These are phyloP conservation scores for Suillus placidus DNA, from an alignment of 768 basidiomycete genomes.

Conservation along the genomic window DNA sequence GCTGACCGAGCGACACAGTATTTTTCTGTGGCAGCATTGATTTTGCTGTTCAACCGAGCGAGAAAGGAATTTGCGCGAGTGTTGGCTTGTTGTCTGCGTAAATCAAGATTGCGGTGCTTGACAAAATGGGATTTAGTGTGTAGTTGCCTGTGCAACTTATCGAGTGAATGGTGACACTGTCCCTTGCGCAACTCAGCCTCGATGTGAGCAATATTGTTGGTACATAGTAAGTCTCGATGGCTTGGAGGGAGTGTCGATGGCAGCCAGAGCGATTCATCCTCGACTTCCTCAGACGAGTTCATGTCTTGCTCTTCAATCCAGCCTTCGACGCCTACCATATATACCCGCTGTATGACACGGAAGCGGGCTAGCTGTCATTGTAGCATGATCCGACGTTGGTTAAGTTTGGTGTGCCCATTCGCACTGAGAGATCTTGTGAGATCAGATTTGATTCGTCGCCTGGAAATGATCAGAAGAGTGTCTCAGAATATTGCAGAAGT, in stretches of 20 bases:
- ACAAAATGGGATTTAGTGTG: no score
- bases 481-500: no score
- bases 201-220: background rate
- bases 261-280: conserved; percentile 6
- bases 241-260: conserved; percentile 1
- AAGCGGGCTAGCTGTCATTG: conserved; percentile 10
- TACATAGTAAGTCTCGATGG: conserved; percentile 9
- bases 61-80: no score
- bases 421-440: background rate
- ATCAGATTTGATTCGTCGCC: conserved; percentile 18
- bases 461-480: background rate
- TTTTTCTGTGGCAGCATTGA: no score
- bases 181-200: no score
- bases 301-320: background rate
- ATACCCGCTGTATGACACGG: background rate
- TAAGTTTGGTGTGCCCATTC: background rate
- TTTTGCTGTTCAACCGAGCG: no score
- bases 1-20: no score
- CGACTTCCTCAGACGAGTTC: conserved; percentile 9
- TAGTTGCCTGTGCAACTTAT: no score
- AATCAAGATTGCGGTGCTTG: no score
- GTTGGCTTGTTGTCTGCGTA: no score
- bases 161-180: no score
- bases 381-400: conserved; percentile 7
- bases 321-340: background rate